A percentile compares a stretch with the other conserved stretches of the same genome.
Conservation (phyloP, 306 rosid genomes). For the Castanopsis chinensis region DNA sequence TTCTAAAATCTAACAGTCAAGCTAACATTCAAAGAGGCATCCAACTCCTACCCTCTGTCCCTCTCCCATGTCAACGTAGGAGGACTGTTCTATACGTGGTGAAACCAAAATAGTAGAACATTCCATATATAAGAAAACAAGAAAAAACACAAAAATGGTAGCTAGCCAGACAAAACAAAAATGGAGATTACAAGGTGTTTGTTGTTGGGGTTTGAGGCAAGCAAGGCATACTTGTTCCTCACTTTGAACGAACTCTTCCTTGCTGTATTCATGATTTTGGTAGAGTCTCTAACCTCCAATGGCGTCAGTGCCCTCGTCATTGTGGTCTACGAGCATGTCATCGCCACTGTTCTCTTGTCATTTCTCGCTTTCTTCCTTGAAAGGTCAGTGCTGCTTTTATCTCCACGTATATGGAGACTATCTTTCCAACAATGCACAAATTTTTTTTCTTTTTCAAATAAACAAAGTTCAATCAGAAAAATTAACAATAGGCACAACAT, state of each 20-base stretch:
- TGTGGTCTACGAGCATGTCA: constrained; percentile 4
- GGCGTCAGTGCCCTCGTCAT: constrained; percentile 4
- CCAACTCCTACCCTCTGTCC: too few species aligned
- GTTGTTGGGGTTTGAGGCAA: background rate
- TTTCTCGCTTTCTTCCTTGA: constrained; percentile 13
- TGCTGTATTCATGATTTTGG: constrained; percentile 8
- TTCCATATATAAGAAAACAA: background rate
- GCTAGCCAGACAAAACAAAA: background rate
- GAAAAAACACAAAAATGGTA: background rate
- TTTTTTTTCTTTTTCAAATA: too few species aligned
- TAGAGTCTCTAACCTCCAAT: background rate
- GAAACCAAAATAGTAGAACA: background rate
- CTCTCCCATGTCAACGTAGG: too few species aligned
- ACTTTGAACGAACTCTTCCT: constrained; percentile 2
- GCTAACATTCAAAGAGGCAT: background rate
- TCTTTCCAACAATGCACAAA: background rate
- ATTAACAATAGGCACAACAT: too few species aligned
- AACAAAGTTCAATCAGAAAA: too few species aligned
- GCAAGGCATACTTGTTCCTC: constrained; percentile 4
- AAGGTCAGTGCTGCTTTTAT: background rate
- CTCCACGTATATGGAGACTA: background rate
- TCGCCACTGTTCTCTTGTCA: constrained; percentile 1
- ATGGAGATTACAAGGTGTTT: background rate
- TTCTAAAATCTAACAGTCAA: background rate
- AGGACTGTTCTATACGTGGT: background rate